phyloP scores from a whole-genome alignment of 371 early-diverging fungal genomes.

The Mucor piriformis region DNA sequence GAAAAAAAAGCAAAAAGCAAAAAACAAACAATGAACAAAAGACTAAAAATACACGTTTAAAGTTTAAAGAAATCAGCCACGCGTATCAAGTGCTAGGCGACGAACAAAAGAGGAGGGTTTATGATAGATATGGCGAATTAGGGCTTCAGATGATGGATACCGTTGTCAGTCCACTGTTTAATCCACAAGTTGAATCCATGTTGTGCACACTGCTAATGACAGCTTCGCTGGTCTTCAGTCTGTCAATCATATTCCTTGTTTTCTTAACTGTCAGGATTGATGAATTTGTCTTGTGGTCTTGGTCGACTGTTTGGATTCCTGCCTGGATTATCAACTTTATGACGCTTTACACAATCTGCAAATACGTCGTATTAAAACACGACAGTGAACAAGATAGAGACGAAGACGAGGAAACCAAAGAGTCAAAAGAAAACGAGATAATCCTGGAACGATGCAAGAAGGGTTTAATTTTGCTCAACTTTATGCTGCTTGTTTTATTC shows the following conservation, averaged over 20 bases:
- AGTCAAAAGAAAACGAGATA: not conserved
- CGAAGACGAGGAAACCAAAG: slow-evolving; percentile 27
- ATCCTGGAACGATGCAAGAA: slow-evolving; percentile 12
- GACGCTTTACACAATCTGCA: slow-evolving; percentile 29
- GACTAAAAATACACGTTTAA: not conserved
- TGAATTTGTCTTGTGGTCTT: slow-evolving; percentile 67
- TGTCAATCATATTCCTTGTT: slow-evolving; percentile 78
- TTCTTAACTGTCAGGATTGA: slow-evolving; percentile 82
- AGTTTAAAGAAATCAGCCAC: slow-evolving; percentile 77
- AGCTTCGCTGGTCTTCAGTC: slow-evolving; percentile 55
- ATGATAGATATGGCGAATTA: slow-evolving; percentile 88
- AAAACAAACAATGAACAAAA: not conserved
- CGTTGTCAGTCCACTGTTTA: slow-evolving; percentile 72
- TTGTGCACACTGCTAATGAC: slow-evolving; percentile 67
- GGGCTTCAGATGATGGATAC: slow-evolving; percentile 83
- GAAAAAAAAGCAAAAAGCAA: not conserved
- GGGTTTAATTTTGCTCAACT: slow-evolving; percentile 28
- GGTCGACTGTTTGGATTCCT: slow-evolving; percentile 77
- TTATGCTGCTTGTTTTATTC: slow-evolving; percentile 46
- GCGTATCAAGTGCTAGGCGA: slow-evolving; percentile 79
- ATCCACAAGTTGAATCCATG: slow-evolving; percentile 75
- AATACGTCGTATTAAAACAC: slow-evolving; percentile 8
- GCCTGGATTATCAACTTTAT: slow-evolving; percentile 73
- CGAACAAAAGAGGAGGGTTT: slow-evolving; percentile 76
- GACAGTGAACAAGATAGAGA: not conserved